Evolutionary conservation across 2,329 filamentous ascomycete species (phyloP).

Genomic region (Talaromyces verruculosus): DNA sequence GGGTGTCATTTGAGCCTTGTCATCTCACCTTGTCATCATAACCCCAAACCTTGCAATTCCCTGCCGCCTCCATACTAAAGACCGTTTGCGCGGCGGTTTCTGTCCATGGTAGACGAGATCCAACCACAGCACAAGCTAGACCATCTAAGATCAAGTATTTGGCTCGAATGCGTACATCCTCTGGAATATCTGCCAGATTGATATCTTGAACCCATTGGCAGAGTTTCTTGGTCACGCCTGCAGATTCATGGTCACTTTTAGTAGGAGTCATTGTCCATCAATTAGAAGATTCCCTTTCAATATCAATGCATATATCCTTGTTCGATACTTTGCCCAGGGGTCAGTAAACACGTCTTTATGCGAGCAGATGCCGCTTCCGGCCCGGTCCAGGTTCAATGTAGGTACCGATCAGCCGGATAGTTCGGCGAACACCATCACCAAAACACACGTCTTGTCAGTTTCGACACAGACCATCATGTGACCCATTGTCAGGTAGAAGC

Average conservation of each 20-base stretch:
- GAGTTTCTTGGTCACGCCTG: background rate
- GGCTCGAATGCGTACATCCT: background rate
- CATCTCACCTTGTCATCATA: background rate
- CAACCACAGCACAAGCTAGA: background rate
- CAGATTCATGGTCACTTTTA: background rate
- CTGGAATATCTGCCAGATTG: background rate
- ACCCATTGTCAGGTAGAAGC: background rate
- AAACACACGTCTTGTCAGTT: background rate
- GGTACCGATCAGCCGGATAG: background rate
- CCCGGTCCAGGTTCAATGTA: background rate
- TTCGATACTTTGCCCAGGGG: background rate
- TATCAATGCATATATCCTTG: background rate
- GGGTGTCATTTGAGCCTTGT: background rate
- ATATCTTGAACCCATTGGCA: background rate
- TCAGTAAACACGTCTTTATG: background rate
- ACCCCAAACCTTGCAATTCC: background rate
- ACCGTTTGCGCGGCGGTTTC: conserved; percentile 11
- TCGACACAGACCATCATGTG: background rate
- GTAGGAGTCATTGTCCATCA: background rate
- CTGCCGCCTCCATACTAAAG: conserved; percentile 6
- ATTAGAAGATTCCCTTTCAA: background rate
- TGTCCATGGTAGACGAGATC: conserved; percentile 13
- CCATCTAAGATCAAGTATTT: background rate
- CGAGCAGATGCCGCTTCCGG: background rate
- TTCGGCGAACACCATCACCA: background rate